These are phyloP conservation scores for Termitomyces sp. DNA, from an alignment of 768 basidiomycete genomes.

Conservation along the genomic window DNA sequence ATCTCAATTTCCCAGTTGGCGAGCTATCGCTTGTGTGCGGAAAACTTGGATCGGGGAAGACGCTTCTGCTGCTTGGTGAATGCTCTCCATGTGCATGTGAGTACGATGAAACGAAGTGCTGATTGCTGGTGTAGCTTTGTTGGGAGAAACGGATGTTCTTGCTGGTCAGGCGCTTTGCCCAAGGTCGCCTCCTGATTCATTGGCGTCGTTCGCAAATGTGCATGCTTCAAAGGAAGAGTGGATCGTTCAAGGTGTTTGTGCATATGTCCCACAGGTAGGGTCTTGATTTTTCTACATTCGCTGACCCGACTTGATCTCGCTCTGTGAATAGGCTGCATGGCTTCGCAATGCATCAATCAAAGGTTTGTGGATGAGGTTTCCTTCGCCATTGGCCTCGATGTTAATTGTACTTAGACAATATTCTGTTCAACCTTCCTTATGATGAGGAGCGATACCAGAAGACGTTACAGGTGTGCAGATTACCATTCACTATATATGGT, in stretches of 20 bases:
- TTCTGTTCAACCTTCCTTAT: slow-evolving; percentile 68
- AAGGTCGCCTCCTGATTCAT: slow-evolving; percentile 74
- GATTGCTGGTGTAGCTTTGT: slow-evolving; percentile 42
- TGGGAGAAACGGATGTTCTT: slow-evolving; percentile 85
- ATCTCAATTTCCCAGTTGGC: slow-evolving; percentile 70
- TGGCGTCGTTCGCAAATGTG: slow-evolving; percentile 52
- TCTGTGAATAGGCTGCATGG: slow-evolving; percentile 44
- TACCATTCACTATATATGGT: slow-evolving; percentile 18
- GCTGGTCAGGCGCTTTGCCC: slow-evolving; percentile 80
- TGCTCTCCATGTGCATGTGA: not conserved
- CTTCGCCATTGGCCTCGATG: not conserved
- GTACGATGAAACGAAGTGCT: slow-evolving; percentile 1
- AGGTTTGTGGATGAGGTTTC: slow-evolving; percentile 20
- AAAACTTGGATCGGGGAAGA: slow-evolving; percentile 87
- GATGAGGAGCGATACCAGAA: slow-evolving; percentile 67
- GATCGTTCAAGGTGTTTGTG: slow-evolving; percentile 73
- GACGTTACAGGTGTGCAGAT: slow-evolving; percentile 58
- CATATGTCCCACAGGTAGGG: slow-evolving; percentile 77
- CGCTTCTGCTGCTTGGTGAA: slow-evolving; percentile 66
- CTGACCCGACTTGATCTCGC: not conserved
- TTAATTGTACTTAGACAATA: slow-evolving; percentile 35
- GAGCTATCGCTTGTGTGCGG: slow-evolving; percentile 84
- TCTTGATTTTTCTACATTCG: not conserved
- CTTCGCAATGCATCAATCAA: slow-evolving; percentile 66
- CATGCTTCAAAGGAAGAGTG: slow-evolving; percentile 52